These are phyloP conservation scores for Populus ilicifolia DNA, from an alignment of 345 rosid genomes.

Conservation along the genomic window DNA sequence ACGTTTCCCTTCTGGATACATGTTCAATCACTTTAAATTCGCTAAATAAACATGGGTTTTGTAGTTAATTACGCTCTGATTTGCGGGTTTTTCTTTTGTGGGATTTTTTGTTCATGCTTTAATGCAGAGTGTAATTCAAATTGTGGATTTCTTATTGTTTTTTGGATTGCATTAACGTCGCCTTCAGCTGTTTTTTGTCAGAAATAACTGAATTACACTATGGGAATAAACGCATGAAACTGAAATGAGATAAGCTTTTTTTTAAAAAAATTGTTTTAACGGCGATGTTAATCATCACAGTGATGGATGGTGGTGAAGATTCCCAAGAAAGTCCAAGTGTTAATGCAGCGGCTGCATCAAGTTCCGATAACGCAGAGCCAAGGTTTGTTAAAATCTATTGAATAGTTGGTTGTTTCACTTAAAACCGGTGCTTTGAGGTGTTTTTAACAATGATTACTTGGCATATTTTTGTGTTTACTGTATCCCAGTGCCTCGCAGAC, in stretches of 20 bases:
- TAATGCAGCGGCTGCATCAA: not conserved
- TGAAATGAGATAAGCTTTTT: not conserved
- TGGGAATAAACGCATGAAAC: not conserved
- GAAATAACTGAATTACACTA: not conserved
- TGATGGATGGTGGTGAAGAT: not conserved
- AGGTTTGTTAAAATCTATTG: not conserved
- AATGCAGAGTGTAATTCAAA: not conserved
- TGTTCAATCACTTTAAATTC: not conserved
- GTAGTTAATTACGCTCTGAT: not conserved
- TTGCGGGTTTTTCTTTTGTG: not conserved
- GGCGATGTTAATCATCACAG: not conserved
- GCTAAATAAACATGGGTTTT: not conserved
- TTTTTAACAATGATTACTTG: not conserved
- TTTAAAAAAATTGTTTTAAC: not conserved
- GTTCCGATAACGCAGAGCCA: not conserved
- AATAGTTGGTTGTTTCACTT: not conserved
- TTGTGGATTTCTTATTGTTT: not conserved
- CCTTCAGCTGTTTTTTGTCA: not conserved
- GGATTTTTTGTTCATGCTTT: not conserved
- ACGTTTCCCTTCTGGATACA: not conserved
- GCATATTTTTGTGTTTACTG: not conserved
- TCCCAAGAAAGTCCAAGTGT: not conserved
- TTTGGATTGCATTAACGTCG: not conserved
- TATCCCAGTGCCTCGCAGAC: not conserved
- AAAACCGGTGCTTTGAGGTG: not conserved